Conservation (phyloP, 345 rosid species). For the Eucalyptus camaldulensis region DNA sequence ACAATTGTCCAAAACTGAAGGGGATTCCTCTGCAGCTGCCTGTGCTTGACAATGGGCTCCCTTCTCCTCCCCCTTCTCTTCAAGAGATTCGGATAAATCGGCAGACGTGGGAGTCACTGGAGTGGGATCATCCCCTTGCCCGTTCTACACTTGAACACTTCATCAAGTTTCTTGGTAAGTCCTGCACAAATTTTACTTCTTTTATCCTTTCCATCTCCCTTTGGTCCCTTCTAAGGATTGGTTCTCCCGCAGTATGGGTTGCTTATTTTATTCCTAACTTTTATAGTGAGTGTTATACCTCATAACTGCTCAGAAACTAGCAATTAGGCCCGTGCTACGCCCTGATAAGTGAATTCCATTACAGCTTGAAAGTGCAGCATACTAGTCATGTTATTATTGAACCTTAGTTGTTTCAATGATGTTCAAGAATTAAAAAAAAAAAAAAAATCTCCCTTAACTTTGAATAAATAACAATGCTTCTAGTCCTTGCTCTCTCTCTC, state of each 20-base stretch:
- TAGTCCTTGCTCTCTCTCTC: not conserved
- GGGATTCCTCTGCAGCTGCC: not conserved
- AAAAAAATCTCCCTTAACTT: not conserved
- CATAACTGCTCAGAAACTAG: not conserved
- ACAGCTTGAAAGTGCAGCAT: not conserved
- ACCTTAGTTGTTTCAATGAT: not conserved
- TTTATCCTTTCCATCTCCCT: not conserved
- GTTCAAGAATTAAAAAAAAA: not conserved
- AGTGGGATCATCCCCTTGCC: not conserved
- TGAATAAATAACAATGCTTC: not conserved
- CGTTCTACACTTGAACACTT: not conserved
- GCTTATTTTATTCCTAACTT: not conserved
- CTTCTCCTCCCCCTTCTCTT: not conserved
- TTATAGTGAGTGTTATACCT: too few relatives aligned
- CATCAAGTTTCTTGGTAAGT: not conserved
- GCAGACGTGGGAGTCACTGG: not conserved
- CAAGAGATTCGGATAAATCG: not conserved
- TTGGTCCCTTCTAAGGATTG: not conserved
- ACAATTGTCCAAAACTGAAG: not conserved
- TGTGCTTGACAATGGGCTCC: not conserved
- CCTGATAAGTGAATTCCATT: not conserved
- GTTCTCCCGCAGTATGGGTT: not conserved
- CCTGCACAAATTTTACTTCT: not conserved
- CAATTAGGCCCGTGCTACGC: not conserved
- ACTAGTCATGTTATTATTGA: not conserved